These are phyloP conservation scores for Metschnikowia lochheadii DNA, from an alignment of 805 yeast species.

Conservation along the genomic window DNA sequence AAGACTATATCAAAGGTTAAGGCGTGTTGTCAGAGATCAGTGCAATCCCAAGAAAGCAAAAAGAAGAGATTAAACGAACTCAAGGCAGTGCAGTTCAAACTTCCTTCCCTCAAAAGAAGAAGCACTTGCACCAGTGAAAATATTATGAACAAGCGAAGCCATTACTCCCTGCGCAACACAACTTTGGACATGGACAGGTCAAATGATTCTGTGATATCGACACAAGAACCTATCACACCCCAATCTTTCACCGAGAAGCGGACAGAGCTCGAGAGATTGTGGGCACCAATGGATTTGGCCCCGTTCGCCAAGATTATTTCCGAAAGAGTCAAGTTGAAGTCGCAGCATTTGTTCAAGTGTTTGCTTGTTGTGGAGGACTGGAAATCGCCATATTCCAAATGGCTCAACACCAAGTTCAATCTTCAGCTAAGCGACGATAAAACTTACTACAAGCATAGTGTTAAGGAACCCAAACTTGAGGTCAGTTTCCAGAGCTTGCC, in stretches of 20 bases:
- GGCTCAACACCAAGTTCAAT: constrained; percentile 46
- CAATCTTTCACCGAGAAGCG: constrained; percentile 24
- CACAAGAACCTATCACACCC: background rate
- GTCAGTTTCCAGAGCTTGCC: constrained; percentile 43
- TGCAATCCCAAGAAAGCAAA: constrained; percentile 22
- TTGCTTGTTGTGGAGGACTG: constrained; percentile 48
- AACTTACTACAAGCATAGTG: constrained; percentile 23
- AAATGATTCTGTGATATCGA: background rate
- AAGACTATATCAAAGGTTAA: constrained; percentile 29
- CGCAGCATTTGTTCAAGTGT: constrained; percentile 28
- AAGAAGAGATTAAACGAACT: constrained; percentile 35
- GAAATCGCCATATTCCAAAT: constrained; percentile 42
- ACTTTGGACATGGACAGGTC: background rate
- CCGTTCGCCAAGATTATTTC: constrained; percentile 29
- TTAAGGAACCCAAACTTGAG: constrained; percentile 23
- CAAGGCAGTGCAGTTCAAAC: constrained; percentile 22
- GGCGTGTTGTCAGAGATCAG: constrained; percentile 19
- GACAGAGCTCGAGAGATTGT: constrained; percentile 35
- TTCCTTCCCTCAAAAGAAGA: constrained; percentile 20
- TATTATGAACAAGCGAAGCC: background rate
- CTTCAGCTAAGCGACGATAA: constrained; percentile 30
- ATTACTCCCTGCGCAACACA: background rate
- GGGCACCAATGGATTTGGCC: constrained; percentile 46
- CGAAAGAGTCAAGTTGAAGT: constrained; percentile 22
- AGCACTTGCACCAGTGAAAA: background rate